Conservation (phyloP, 805 yeast genomes). For the Cyberlindnera euphorbiae region DNA sequence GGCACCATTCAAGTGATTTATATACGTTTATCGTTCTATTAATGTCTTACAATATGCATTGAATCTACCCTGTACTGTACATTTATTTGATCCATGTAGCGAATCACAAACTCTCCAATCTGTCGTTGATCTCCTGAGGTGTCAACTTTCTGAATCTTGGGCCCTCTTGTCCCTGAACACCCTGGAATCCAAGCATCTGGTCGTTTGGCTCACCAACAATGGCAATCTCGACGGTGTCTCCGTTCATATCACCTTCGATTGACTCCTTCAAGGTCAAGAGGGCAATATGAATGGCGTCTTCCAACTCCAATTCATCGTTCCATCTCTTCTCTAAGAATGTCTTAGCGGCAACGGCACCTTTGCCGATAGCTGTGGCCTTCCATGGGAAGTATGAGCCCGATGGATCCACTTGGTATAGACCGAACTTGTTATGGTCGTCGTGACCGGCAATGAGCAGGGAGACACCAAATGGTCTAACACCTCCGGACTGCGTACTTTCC, state of each 20-base stretch:
- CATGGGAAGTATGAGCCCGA: slow-evolving; percentile 97
- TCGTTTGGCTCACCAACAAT: slow-evolving; percentile 82
- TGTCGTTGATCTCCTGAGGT: slow-evolving; percentile 91
- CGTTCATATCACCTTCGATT: slow-evolving; percentile 96
- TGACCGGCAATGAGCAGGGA: slow-evolving; percentile 91
- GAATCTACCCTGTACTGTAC: too few relatives aligned
- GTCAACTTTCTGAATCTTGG: slow-evolving; percentile 85
- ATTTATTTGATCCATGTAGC: background rate
- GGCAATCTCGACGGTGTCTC: slow-evolving; percentile 91
- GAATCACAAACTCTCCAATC: slow-evolving; percentile 86
- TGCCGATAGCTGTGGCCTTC: slow-evolving; percentile 99
- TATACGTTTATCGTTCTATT: too few relatives aligned
- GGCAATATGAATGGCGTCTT: slow-evolving; percentile 97
- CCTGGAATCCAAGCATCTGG: slow-evolving; percentile 77
- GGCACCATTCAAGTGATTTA: slow-evolving; percentile 64
- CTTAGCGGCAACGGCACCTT: slow-evolving; percentile 93
- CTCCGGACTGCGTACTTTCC: slow-evolving; percentile 98
- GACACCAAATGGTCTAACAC: slow-evolving; percentile 98
- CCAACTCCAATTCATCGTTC: slow-evolving; percentile 95
- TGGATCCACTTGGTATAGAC: slow-evolving; percentile 95
- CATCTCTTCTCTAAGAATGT: slow-evolving; percentile 96
- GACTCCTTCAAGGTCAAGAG: slow-evolving; percentile 90
- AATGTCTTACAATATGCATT: too few relatives aligned
- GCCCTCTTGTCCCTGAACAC: slow-evolving; percentile 71
- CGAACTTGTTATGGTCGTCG: slow-evolving; percentile 70